These are phyloP conservation scores for Amanita polypyramis DNA, from an alignment of 768 basidiomycete genomes.

Conservation along the genomic window DNA sequence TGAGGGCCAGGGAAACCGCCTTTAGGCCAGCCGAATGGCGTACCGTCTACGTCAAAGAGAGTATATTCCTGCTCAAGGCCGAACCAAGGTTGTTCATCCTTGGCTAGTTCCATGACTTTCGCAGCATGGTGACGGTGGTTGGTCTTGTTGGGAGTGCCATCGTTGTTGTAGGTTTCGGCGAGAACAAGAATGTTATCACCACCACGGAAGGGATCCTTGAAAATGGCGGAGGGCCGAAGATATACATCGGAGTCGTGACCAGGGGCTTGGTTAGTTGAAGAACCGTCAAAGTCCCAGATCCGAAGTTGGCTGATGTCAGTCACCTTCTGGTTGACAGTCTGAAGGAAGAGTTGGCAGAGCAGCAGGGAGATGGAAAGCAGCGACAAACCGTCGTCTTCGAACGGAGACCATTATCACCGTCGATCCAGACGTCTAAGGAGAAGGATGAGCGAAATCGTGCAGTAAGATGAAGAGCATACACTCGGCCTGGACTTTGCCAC, in stretches of 20 bases:
- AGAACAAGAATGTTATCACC: slow-evolving; percentile 97
- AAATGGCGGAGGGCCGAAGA: slow-evolving; percentile 93
- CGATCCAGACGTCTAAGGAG: slow-evolving; percentile 88
- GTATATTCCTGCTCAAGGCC: slow-evolving; percentile 99
- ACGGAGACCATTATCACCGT: slow-evolving; percentile 88
- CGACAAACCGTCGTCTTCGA: slow-evolving; percentile 85
- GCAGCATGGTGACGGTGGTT: slow-evolving; percentile 91
- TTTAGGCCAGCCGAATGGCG: slow-evolving; percentile 94
- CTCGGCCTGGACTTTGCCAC: slow-evolving; percentile 90
- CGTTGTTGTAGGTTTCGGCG: slow-evolving; percentile 97
- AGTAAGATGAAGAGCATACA: slow-evolving; percentile 35
- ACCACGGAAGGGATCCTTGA: slow-evolving; percentile 98
- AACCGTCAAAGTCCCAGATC: slow-evolving; percentile 99
- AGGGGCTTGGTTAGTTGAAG: slow-evolving; percentile 94
- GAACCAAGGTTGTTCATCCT: slow-evolving; percentile 83
- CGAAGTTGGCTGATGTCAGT: slow-evolving; percentile 86
- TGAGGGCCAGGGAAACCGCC: slow-evolving; percentile 99
- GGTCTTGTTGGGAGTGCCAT: slow-evolving; percentile 94
- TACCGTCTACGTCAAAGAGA: slow-evolving; percentile 85
- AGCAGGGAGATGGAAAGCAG: background rate
- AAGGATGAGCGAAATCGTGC: slow-evolving; percentile 12
- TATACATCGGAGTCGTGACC: slow-evolving; percentile 95
- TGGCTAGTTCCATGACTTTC: slow-evolving; percentile 92
- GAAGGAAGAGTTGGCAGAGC: slow-evolving; percentile 9
- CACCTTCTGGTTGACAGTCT: slow-evolving; percentile 85